These are phyloP conservation scores for Rhodomyrtus psidioides DNA, from an alignment of 441 rosid species.

Conservation along the genomic window DNA sequence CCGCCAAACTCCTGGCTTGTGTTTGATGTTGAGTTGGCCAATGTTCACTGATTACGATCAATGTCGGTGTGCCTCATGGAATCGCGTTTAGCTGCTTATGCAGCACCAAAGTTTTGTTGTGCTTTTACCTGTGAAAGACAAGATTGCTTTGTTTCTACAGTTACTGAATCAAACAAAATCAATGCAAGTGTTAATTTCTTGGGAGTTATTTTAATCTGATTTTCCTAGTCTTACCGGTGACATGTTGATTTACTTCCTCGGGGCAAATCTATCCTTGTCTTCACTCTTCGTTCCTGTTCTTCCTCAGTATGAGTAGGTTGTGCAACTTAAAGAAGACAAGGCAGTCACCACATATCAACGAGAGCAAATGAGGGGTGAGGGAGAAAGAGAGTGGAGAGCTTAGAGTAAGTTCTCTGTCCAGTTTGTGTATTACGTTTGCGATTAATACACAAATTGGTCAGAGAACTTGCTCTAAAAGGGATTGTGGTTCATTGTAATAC, in stretches of 20 bases:
- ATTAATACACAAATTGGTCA: too few species aligned
- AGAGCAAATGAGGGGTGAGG: too few species aligned
- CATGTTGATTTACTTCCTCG: not conserved
- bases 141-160: not conserved
- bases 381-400: too few species aligned
- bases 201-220: not conserved
- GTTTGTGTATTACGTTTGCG: too few species aligned
- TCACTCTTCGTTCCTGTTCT: too few species aligned
- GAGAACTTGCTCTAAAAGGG: too few species aligned
- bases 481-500: too few species aligned
- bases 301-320: too few species aligned
- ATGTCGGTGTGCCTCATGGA: not conserved
- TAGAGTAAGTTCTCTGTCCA: too few species aligned
- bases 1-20: slow-evolving; percentile 92
- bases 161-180: not conserved
- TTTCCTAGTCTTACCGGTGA: not conserved
- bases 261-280: not conserved
- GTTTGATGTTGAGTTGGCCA: slow-evolving; percentile 78
- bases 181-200: not conserved
- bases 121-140: not conserved
- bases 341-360: too few species aligned
- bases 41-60: slow-evolving; percentile 27
- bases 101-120: not conserved
- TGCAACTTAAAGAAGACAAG: too few species aligned
- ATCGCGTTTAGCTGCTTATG: not conserved